Evolutionary conservation across 495 filamentous ascomycete species (phyloP), one percentile per base, ranked within the genome.

Genomic region (Daldinia bambusicola): DNA sequence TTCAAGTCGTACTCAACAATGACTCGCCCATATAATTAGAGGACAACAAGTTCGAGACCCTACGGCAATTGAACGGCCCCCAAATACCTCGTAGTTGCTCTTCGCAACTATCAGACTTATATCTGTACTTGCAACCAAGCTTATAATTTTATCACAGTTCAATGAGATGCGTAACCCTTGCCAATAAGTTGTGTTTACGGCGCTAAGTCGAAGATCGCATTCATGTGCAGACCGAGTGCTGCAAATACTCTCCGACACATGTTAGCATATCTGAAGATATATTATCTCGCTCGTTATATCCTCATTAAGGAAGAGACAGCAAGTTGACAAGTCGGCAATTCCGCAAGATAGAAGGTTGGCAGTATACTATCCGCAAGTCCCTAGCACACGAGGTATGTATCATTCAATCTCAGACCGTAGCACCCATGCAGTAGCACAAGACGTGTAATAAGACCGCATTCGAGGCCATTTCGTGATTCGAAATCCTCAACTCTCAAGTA

Each of bases 361-460:
- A 22, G 20, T 48, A 48, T 22, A 48, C 43, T 4, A 48, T 48
- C 20, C 8, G 18, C 43, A 48, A 48, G 43, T 16, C 5, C 9
- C 34, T 36, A 48, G 43, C 43, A 22, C 9, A 48, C 9, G 20
- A 36, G 6, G 9, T 36, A 36, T 48, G 12, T 20, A 20, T 48
- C 43, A 16, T 22, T 48, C 16, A 16, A 36, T 55, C 32, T 34
- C 22, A 55, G n/a, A 36, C 32, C 10, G 30, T 36, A 55, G 52
- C 30, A 32, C 31, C 22, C 32, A 55, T 55, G 52, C 52, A 37
- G 32, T 55, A 37, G 30, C 52, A 55, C 43, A 48, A 48, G 43
- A 55, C 51, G 51, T 48, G 43, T 48, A 48, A 48, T 48, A 48
- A 48, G 43, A 22, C 43, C 43, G 18, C 43, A 48, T 48, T 48